Evolutionary conservation across 495 filamentous ascomycete species (phyloP).

Genomic region (Daldinia loculata): DNA sequence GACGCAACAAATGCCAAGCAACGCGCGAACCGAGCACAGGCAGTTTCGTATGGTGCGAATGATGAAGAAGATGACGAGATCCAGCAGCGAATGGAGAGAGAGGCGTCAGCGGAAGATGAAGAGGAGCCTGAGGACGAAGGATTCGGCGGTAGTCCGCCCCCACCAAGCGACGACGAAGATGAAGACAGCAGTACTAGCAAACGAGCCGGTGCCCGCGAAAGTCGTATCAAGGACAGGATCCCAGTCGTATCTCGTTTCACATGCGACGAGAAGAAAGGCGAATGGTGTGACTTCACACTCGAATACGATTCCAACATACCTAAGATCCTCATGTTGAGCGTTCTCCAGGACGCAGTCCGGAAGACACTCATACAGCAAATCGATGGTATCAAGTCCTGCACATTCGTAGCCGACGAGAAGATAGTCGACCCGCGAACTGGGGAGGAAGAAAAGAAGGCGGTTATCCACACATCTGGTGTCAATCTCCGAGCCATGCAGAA

Average conservation of each 20-base stretch:
- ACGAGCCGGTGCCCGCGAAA: constrained; percentile 64
- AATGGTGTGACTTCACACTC: constrained; percentile 80
- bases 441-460: constrained; percentile 58
- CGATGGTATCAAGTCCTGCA: constrained; percentile 73
- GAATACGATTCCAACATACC: constrained; percentile 83
- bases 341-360: constrained; percentile 81
- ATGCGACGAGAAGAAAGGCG: constrained; percentile 78
- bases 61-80: constrained; percentile 90
- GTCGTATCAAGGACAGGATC: constrained; percentile 70
- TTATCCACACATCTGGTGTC: constrained; percentile 81
- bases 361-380: constrained; percentile 89
- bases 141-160: constrained; percentile 60
- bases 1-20: constrained; percentile 86
- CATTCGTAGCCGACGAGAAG: constrained; percentile 72
- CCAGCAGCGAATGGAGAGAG: constrained; percentile 63
- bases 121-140: constrained; percentile 66
- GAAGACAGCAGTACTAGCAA: constrained; percentile 45
- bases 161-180: constrained; percentile 58
- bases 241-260: constrained; percentile 75
- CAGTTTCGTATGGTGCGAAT: constrained; percentile 86
- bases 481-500: constrained; percentile 91
- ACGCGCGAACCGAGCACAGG: constrained; percentile 76
- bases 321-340: constrained; percentile 90
- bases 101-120: constrained; percentile 62
- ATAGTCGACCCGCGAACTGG: constrained; percentile 59